These are phyloP conservation scores for Fusarium staphyleae DNA, from an alignment of 2,329 filamentous ascomycete genomes.

Conservation along the genomic window DNA sequence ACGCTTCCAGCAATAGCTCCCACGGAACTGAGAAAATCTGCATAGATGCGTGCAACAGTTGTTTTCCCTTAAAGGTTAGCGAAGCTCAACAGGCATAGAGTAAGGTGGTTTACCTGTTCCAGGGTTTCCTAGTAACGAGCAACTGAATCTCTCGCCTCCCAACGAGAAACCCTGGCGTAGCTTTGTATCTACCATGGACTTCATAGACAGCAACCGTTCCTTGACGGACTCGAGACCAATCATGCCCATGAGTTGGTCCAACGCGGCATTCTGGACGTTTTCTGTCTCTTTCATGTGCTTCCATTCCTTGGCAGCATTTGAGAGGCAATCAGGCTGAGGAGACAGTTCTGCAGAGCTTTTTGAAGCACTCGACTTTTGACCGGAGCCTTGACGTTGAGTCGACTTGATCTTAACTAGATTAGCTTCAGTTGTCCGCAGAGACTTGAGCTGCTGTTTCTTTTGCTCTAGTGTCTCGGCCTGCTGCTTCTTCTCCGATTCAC, in stretches of 20 bases:
- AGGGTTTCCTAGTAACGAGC: conserved; percentile 73
- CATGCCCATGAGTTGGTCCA: conserved; percentile 74
- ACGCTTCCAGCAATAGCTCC: conserved; percentile 65
- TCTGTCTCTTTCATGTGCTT: conserved; percentile 63
- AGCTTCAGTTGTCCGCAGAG: conserved; percentile 46
- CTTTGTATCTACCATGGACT: conserved; percentile 66
- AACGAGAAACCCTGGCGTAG: conserved; percentile 65
- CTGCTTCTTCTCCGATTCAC: conserved; percentile 53
- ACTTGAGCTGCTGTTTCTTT: conserved; percentile 54
- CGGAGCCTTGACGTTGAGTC: not conserved
- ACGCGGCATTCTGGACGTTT: conserved; percentile 55
- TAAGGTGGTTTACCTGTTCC: conserved; percentile 65
- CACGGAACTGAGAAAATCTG: conserved; percentile 67
- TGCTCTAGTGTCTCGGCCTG: conserved; percentile 54
- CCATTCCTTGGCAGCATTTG: conserved; percentile 61
- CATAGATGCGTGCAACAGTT: conserved; percentile 75
- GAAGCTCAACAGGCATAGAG: not conserved
- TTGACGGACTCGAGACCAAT: conserved; percentile 77
- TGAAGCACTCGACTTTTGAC: not conserved
- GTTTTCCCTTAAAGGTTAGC: conserved; percentile 62
- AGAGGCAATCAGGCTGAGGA: not conserved
- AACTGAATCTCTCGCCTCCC: conserved; percentile 65
- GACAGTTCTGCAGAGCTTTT: not conserved
- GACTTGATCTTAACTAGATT: conserved; percentile 26
- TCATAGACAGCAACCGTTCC: conserved; percentile 66